Base-by-base conservation (phyloP, 495 filamentous ascomycete species). In the Penicillium pancosmium region DNA sequence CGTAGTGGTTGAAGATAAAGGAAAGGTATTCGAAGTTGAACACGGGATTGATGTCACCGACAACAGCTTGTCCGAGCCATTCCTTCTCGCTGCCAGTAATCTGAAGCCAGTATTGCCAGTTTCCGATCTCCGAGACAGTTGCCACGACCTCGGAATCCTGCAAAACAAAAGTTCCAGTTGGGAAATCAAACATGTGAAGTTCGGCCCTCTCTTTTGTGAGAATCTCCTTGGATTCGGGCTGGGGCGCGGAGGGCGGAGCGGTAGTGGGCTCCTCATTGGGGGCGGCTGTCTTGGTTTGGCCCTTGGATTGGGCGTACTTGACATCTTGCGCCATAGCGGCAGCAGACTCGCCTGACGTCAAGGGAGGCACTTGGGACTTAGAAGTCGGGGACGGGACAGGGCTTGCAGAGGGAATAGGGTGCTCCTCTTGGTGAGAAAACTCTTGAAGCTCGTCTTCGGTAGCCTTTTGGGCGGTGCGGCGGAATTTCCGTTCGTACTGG, bases 21-120 rank as follows among this genome's bases (percentile, higher is more conserved):
- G 94, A 97, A 18, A 96, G 80, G 62, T 91, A 97, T 73, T 98
- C 94, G 61, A 96, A 98, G 76, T 97, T 98, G 81, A 98, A 98
- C 35, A 98, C 94, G 0, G 94, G 95, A 66, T 98, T 98, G 68
- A 98, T 90, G 63, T 98, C 95, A 5, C 88, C 86, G 25, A 90
- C 77, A 16, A 98, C 85, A 18, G 86, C 82, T 63, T 95, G 91
- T 21, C 92, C 93, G 8, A 98, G 79, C 94, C 94, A 97, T 41
- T 93, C 87, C 57, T 84, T 86, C 16, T 92, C 86, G 23, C 79
- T 73, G 60, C 91, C 89, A 46, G 81, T 83, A 50, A 98, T 91
- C 63, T 97, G 91, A 38, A 98, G 80, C 92, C 92, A 98, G 73
- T 98, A 98, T 60, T 93, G 83, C 95, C 95, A 98, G 47, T 85